Conservation (phyloP, 108 stramenopile species). For the Aureococcus anophagefferens region DNA sequence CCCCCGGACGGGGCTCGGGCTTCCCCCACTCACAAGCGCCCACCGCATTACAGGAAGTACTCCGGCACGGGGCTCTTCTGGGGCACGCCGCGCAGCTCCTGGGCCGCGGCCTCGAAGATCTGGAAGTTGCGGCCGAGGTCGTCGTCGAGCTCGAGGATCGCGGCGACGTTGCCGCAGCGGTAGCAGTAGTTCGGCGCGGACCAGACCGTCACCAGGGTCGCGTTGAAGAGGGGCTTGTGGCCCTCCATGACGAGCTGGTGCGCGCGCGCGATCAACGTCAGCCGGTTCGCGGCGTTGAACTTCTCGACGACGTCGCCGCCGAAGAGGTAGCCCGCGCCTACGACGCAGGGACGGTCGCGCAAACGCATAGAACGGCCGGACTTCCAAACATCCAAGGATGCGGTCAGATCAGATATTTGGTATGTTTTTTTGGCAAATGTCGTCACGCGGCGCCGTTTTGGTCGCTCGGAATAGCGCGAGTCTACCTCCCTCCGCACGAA, state of each 20-base stretch:
- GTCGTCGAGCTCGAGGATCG: conserved; percentile 93
- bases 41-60: conserved; percentile 93
- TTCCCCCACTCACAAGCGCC: too few species aligned
- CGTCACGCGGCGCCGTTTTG: too few species aligned
- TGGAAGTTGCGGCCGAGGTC: conserved; percentile 78
- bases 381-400: too few species aligned
- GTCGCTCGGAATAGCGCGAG: too few species aligned
- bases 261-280: conserved; percentile 86
- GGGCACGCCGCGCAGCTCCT: conserved; percentile 86
- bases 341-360: too few species aligned
- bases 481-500: too few species aligned
- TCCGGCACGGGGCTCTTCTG: conserved; percentile 88
- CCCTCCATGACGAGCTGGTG: conserved; percentile 99
- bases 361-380: too few species aligned
- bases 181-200: conserved; percentile 99
- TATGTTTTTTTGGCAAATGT: too few species aligned
- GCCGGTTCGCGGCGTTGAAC: conserved; percentile 85
- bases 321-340: conserved; percentile 96
- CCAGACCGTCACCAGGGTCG: conserved; percentile 93
- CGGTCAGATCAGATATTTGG: too few species aligned
- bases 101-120: conserved; percentile 94
- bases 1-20: too few species aligned
- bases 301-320: conserved; percentile 90
- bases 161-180: conserved; percentile 91
- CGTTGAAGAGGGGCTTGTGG: conserved; percentile 84